Evolutionary conservation across 1,139 yeast species (phyloP).

Genomic region (Suhomyces bokatorum): DNA sequence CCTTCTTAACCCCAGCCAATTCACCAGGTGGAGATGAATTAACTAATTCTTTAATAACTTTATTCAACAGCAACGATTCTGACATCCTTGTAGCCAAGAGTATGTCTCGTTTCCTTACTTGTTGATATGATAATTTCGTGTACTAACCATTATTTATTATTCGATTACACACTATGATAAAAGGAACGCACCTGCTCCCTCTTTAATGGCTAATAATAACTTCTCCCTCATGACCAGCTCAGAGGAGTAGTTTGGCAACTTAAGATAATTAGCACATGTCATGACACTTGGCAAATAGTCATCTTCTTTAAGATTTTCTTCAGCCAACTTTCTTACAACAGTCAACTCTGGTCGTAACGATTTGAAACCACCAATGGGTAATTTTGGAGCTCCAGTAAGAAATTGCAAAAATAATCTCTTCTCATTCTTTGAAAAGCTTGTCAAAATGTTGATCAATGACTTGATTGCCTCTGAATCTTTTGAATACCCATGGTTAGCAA

Average conservation of each 20-base stretch:
- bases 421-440: slow-evolving; percentile 51
- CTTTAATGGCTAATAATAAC: slow-evolving; percentile 70
- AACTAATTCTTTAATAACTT: slow-evolving; percentile 37
- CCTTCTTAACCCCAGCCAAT: slow-evolving; percentile 31
- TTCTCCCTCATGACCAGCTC: slow-evolving; percentile 58
- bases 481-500: slow-evolving; percentile 90
- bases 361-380: slow-evolving; percentile 94
- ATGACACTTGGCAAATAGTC: slow-evolving; percentile 93
- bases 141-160: background rate
- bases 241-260: slow-evolving; percentile 78
- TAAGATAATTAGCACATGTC: slow-evolving; percentile 96
- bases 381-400: slow-evolving; percentile 88
- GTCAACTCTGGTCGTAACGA: slow-evolving; percentile 81
- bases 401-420: slow-evolving; percentile 80
- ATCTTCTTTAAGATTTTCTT: slow-evolving; percentile 66
- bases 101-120: background rate
- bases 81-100: slow-evolving; percentile 1
- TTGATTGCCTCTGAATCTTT: slow-evolving; percentile 67
- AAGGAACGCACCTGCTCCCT: slow-evolving; percentile 88
- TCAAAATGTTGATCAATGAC: slow-evolving; percentile 60
- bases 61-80: slow-evolving; percentile 21
- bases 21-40: slow-evolving; percentile 46
- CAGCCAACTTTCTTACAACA: slow-evolving; percentile 80
- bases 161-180: slow-evolving; percentile 50
- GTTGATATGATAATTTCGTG: background rate